These are phyloP conservation scores for Russula olivacea DNA, from an alignment of 768 basidiomycete species.

Conservation along the genomic window DNA sequence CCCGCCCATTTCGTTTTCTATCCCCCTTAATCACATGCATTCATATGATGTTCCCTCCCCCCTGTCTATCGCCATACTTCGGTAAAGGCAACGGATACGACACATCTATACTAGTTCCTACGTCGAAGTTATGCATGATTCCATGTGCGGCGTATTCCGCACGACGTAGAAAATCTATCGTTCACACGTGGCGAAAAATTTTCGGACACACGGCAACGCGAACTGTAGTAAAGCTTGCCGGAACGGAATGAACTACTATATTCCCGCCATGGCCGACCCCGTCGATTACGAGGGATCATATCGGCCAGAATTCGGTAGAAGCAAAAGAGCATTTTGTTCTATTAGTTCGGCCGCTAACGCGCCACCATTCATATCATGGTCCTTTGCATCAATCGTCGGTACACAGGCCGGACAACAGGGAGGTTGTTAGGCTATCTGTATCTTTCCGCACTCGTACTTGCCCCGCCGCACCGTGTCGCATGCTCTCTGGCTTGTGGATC, in stretches of 20 bases:
- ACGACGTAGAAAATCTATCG: neutral
- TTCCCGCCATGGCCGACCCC: neutral
- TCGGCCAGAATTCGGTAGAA: neutral
- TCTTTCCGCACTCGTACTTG: too few relatives aligned
- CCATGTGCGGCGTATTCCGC: constrained; percentile 4
- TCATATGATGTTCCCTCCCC: neutral
- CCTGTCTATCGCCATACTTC: neutral
- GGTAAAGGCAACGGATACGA: constrained; percentile 2
- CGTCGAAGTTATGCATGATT: constrained; percentile 6
- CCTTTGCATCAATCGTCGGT: too few relatives aligned
- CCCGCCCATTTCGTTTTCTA: neutral
- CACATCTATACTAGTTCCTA: neutral
- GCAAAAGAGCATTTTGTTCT: neutral
- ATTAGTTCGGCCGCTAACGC: neutral
- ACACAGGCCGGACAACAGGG: too few relatives aligned
- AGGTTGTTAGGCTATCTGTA: neutral
- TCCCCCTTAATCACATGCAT: constrained; percentile 2
- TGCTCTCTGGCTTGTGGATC: too few relatives aligned
- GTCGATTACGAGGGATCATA: neutral
- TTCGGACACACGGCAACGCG: neutral
- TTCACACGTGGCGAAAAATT: neutral
- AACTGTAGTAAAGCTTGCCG: neutral
- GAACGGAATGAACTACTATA: neutral
- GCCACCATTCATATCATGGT: neutral
- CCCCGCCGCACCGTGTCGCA: too few relatives aligned